Evolutionary conservation across 108 stramenopile genomes (phyloP), one percentile per base, ranked within the genome.

Genomic region (Thalassiosira profunda): DNA sequence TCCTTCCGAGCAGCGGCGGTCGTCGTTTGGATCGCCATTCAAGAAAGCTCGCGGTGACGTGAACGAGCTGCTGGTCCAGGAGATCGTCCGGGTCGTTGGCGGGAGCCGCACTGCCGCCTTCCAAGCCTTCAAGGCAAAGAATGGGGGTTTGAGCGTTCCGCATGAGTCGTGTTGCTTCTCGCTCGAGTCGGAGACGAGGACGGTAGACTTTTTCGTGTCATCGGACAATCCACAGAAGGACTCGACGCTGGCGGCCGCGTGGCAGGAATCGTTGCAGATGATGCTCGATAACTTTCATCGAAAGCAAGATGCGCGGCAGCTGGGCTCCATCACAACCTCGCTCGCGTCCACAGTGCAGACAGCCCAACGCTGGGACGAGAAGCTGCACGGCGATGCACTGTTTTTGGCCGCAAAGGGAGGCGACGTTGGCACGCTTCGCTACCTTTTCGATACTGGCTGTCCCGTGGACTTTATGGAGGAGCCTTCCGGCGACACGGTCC

Each of bases 401-500:
- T 75, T 74, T 24, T 44, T 68, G 17, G 73, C 79, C 15, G 67
- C 67, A 34, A 57, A 7, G 7, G 9, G 31, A 30, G 59, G 68
- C 9, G 74, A 80, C 31, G 15, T 62, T 9, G 43, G 36, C 15
- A 49, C 46, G 7, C 63, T 83, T 18, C 38, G 67, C 24, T 57
- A 20, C 31, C 53, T 62, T 40, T 74, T 83, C 34, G 67, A 83
- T 34, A 40, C 38, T 28, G 77, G 72, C 12, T 71, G 63, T 31
- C 71, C 76, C 9, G 53, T 68, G 12, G 80, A 81, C 60, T 28
- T 42, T 23, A 62, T 64, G 40, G 63, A 81, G 31, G 55, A 44
- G 9, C 14, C 36, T 4, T 66, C 79, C 0, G 76, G 86, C 26
- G 90, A 91, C 61, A 87, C 90, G 2, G 48, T 70, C 2, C 58